Evolutionary conservation across 805 yeast genomes (phyloP).

Genomic region (Monosporozyma yasuniensis): DNA sequence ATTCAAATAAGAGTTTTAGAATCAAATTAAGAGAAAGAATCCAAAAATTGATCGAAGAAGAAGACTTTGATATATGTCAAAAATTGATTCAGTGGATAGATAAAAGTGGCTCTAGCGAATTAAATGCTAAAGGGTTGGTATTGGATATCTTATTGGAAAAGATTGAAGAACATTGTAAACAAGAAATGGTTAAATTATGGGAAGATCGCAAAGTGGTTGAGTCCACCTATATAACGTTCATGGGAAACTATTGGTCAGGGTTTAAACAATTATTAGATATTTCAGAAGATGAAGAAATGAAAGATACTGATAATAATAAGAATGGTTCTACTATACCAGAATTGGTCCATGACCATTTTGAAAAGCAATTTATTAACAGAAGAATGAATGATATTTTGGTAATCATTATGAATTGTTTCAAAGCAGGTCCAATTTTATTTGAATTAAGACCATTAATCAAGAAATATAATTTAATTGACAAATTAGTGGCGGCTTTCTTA

Average conservation of each 20-base stretch:
- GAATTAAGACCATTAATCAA: neutral
- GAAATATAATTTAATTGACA: neutral
- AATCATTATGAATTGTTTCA: neutral
- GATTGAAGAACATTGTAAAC: conserved; percentile 14
- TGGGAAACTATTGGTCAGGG: conserved; percentile 20
- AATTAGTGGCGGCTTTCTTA: neutral
- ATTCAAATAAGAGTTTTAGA: conserved; percentile 12
- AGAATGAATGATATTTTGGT: neutral
- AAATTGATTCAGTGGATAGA: conserved; percentile 21
- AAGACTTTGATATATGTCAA: conserved; percentile 20
- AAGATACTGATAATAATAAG: neutral
- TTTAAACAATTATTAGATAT: conserved; percentile 28
- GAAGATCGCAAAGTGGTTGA: conserved; percentile 16
- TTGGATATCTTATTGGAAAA: conserved; percentile 16
- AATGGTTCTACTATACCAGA: neutral
- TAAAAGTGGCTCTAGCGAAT: conserved; percentile 8
- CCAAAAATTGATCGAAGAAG: conserved; percentile 14
- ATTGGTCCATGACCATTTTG: neutral
- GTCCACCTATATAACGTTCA: conserved; percentile 24
- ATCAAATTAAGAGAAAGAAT: conserved; percentile 9
- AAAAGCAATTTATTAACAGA: neutral
- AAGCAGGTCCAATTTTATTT: neutral
- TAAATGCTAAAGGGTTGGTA: conserved; percentile 15
- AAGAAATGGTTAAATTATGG: conserved; percentile 14
- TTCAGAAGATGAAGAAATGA: neutral